These are phyloP conservation scores for Xylariales sp. DNA, from an alignment of 2,329 filamentous ascomycete genomes.

Conservation along the genomic window DNA sequence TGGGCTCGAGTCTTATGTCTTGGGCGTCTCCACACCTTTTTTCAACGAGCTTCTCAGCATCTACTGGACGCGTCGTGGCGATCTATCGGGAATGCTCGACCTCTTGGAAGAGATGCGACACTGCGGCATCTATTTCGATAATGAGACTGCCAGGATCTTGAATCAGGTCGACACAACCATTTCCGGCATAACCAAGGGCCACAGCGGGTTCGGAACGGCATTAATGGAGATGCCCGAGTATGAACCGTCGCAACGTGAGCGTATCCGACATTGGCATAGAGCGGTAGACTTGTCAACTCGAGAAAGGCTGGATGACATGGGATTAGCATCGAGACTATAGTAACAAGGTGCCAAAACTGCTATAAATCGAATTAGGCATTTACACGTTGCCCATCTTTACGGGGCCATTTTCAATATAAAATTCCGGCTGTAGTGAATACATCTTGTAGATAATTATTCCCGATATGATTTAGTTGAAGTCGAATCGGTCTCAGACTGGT, in stretches of 20 bases:
- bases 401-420: too few relatives aligned
- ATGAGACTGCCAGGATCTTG: conserved; percentile 56
- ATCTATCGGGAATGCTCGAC: conserved; percentile 65
- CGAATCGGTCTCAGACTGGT: background rate
- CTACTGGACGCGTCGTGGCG: conserved; percentile 70
- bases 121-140: conserved; percentile 69
- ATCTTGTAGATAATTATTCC: background rate
- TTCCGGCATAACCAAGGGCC: conserved; percentile 27
- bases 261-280: conserved; percentile 49
- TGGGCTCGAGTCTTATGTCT: conserved; percentile 75
- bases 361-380: background rate
- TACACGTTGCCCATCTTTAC: too few relatives aligned
- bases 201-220: conserved; percentile 48
- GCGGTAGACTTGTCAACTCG: conserved; percentile 46
- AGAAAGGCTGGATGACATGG: conserved; percentile 42
- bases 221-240: conserved; percentile 55
- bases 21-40: conserved; percentile 76
- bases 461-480: background rate
- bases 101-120: conserved; percentile 74
- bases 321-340: conserved; percentile 7
- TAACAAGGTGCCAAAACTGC: background rate
- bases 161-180: conserved; percentile 48
- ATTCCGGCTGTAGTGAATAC: background rate
- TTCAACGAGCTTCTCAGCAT: conserved; percentile 75
- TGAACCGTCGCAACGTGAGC: conserved; percentile 46